These are phyloP conservation scores for Areca catechu DNA, from an alignment of 176 grass and related monocot species.

Conservation along the genomic window DNA sequence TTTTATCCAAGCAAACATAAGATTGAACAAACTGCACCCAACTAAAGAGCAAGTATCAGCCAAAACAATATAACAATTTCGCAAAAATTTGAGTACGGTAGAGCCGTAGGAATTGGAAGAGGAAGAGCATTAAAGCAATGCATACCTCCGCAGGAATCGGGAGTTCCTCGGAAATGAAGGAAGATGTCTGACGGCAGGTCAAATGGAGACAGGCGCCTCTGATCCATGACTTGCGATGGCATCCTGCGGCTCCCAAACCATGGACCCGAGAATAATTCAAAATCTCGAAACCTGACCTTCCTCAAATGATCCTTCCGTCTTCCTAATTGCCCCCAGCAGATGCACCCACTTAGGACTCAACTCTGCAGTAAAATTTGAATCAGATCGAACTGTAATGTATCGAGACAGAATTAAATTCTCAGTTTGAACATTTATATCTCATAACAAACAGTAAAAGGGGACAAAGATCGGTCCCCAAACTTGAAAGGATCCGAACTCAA, in stretches of 20 bases:
- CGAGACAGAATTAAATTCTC: too few species aligned
- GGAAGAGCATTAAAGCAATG: background rate
- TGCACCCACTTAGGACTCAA: too few species aligned
- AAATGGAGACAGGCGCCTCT: slow-evolving; percentile 27
- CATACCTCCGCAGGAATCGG: slow-evolving; percentile 27
- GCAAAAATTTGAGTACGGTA: background rate
- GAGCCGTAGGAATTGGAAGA: background rate
- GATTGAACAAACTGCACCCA: slow-evolving; percentile 1
- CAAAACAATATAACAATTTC: background rate
- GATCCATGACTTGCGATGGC: slow-evolving; percentile 33
- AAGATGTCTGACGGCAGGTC: slow-evolving; percentile 18
- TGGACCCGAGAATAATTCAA: background rate
- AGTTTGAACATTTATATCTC: too few species aligned
- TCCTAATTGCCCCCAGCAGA: too few species aligned
- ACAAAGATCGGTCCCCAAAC: too few species aligned
- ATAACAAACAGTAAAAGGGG: too few species aligned
- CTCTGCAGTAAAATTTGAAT: too few species aligned
- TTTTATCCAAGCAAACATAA: too few species aligned
- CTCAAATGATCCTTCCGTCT: too few species aligned
- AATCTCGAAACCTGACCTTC: background rate
- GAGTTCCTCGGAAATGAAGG: slow-evolving; percentile 46
- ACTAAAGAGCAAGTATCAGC: slow-evolving; percentile 16
- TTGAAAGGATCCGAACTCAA: too few species aligned
- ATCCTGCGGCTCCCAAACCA: slow-evolving; percentile 48
- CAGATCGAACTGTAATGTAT: too few species aligned